These are phyloP conservation scores for Kernera saxatilis DNA, from an alignment of 345 rosid species.

Conservation along the genomic window DNA sequence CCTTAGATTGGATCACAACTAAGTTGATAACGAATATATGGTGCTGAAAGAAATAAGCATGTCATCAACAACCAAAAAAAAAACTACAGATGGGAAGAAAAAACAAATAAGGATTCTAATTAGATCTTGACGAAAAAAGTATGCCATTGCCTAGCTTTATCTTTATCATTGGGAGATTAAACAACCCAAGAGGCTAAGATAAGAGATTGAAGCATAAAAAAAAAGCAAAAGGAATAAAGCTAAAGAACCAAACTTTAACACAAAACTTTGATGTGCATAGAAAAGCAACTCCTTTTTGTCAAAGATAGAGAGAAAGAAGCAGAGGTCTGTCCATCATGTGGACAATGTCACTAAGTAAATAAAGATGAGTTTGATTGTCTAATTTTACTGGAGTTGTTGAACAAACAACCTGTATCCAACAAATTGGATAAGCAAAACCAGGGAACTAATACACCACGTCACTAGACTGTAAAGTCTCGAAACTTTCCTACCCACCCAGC, in stretches of 20 bases:
- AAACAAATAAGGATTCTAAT: conserved; percentile 12
- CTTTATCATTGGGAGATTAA: conserved; percentile 24
- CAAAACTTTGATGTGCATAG: conserved; percentile 31
- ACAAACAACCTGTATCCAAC: conserved; percentile 18
- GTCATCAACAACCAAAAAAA: background rate
- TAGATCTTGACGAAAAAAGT: conserved; percentile 15
- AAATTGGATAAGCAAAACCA: conserved; percentile 6
- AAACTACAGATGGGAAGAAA: background rate
- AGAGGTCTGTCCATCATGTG: background rate
- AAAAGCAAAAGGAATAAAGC: conserved; percentile 36
- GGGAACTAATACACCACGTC: conserved; percentile 14
- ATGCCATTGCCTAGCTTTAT: conserved; percentile 16
- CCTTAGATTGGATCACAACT: background rate
- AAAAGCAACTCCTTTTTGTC: conserved; percentile 17
- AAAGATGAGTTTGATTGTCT: conserved; percentile 21
- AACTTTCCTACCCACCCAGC: conserved; percentile 22
- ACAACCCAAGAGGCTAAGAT: conserved; percentile 25
- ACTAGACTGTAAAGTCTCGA: background rate
- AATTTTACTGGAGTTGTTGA: conserved; percentile 23
- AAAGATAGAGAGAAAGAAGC: conserved; percentile 21
- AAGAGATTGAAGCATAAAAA: conserved; percentile 25
- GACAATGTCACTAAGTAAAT: conserved; percentile 24
- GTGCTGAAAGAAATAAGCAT: conserved; percentile 6
- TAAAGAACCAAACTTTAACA: conserved; percentile 32
- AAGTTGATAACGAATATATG: background rate